phyloP scores from a whole-genome alignment of 2,329 filamentous ascomycete species.

The Botrytis porri region DNA sequence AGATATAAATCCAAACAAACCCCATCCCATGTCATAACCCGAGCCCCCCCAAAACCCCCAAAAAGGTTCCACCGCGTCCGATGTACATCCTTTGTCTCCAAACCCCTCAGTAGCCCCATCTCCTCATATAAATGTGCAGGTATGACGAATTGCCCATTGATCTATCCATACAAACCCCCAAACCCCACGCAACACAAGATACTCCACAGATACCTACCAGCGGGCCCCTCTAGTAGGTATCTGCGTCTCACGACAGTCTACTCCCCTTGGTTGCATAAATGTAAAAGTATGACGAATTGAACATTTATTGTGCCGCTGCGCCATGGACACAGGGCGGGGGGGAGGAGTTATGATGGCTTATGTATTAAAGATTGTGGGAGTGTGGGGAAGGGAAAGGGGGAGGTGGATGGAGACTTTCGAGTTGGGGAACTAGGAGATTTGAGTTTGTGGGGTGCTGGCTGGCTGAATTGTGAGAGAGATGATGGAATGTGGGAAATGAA shows the following conservation, averaged over 20 bases:
- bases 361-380: background rate
- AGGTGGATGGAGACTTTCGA: background rate
- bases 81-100: background rate
- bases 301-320: conserved; percentile 1
- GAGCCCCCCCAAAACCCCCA: background rate
- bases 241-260: background rate
- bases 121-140: background rate
- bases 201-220: background rate
- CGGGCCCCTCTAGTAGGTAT: background rate
- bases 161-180: background rate
- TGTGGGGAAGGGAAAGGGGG: background rate
- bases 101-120: background rate
- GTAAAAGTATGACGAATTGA: background rate
- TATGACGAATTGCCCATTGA: background rate
- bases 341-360: background rate
- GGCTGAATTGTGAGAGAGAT: background rate
- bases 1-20: background rate
- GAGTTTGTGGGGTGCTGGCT: background rate
- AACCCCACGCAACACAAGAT: background rate
- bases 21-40: background rate
- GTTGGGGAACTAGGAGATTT: background rate
- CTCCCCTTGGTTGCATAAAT: background rate
- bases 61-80: conserved; percentile 6
- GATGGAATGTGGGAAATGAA: background rate
- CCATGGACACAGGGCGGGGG: background rate